phyloP scores from a whole-genome alignment of 257 asterid species.

The Fraxinus pennsylvanica region DNA sequence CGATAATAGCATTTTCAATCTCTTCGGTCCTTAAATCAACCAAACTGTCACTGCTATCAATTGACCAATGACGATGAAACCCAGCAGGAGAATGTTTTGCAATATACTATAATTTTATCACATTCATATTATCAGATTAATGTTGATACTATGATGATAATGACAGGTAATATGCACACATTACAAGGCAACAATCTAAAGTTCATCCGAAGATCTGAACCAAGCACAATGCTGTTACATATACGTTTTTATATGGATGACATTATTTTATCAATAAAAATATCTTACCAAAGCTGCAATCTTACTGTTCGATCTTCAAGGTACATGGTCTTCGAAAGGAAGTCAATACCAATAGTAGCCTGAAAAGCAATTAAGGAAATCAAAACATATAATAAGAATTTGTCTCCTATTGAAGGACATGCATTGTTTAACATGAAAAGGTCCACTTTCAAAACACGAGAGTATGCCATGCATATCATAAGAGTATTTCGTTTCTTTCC shows the following conservation, averaged over 20 bases:
- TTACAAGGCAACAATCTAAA: too few relatives aligned
- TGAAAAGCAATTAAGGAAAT: slow-evolving; percentile 36
- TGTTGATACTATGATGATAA: background rate
- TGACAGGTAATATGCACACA: background rate
- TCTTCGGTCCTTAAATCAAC: background rate
- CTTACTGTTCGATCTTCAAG: slow-evolving; percentile 96
- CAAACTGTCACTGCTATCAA: slow-evolving; percentile 1
- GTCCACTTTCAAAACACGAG: background rate
- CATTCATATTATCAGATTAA: background rate
- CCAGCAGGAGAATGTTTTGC: background rate
- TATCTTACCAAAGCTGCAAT: slow-evolving; percentile 84
- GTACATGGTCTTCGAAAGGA: slow-evolving; percentile 92
- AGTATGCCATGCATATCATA: background rate
- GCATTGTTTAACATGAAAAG: too few relatives aligned
- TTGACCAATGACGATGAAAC: background rate
- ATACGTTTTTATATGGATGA: background rate
- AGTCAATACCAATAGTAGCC: slow-evolving; percentile 98
- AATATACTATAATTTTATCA: too few relatives aligned
- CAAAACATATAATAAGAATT: background rate
- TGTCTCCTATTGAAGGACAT: too few relatives aligned
- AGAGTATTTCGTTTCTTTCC: background rate
- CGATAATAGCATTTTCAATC: background rate
- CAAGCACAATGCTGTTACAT: background rate
- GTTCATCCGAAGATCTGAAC: background rate
- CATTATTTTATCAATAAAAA: slow-evolving; percentile 22